Evolutionary conservation across 2,329 filamentous ascomycete genomes (phyloP).

Genomic region (Xylaria polymorpha): DNA sequence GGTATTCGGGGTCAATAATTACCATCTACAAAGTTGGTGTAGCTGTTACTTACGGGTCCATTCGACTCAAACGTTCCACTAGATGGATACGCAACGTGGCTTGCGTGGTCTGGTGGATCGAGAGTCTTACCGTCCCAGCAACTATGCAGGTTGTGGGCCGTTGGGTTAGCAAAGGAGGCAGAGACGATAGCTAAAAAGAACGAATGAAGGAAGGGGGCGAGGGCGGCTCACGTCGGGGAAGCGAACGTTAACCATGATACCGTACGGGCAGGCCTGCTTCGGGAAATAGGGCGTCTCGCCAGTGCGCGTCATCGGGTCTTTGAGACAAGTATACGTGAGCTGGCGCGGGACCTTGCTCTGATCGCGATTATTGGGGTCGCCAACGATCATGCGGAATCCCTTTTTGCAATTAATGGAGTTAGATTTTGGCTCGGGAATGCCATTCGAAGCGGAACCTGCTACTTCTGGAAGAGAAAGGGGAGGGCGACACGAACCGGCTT

Average conservation of each 20-base stretch:
- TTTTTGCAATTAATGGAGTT: constrained; percentile 27
- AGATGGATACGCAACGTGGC: constrained; percentile 62
- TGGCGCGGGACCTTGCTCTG: constrained; percentile 40
- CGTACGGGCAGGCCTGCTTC: constrained; percentile 60
- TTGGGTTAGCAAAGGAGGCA: background rate
- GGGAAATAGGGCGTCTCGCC: constrained; percentile 51
- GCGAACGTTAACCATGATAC: constrained; percentile 62
- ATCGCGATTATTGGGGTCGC: constrained; percentile 44
- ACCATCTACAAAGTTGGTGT: background rate
- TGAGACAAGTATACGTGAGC: constrained; percentile 34
- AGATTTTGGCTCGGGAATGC: background rate
- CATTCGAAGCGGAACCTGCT: background rate
- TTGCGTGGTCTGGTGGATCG: constrained; percentile 60
- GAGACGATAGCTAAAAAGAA: background rate
- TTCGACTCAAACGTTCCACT: constrained; percentile 52
- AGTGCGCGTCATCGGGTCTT: constrained; percentile 23
- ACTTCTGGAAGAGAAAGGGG: background rate
- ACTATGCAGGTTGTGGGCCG: constrained; percentile 16
- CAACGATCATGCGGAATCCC: constrained; percentile 60
- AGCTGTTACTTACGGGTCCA: constrained; percentile 47
- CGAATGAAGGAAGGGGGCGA: background rate
- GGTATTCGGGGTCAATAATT: background rate
- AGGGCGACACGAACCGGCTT: constrained; percentile 49
- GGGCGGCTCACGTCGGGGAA: constrained; percentile 59
- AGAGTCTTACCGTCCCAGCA: constrained; percentile 66